Percentiles rank a stretch among this genome's conserved stretches.
phyloP scores from a whole-genome alignment of 345 rosid genomes.

The Erucastrum elatum region DNA sequence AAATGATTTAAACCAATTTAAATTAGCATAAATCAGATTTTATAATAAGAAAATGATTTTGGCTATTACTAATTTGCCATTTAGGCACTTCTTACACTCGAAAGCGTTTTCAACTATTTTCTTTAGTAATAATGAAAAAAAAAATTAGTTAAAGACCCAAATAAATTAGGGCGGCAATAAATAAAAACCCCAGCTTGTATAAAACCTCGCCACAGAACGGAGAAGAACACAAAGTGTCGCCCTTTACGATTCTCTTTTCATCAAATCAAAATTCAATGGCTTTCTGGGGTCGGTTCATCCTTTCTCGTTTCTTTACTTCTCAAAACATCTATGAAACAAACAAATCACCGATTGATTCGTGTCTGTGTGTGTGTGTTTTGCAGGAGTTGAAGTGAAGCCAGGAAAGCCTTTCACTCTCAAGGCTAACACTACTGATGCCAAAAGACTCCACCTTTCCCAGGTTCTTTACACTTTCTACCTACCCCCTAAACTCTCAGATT shows the following conservation, averaged over 20 bases:
- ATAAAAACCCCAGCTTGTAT: too few species aligned
- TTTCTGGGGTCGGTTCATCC: background rate
- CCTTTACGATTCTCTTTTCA: background rate
- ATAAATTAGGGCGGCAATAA: too few species aligned
- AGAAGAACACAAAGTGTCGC: background rate
- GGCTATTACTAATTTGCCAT: background rate
- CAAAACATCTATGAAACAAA: background rate
- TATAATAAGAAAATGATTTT: background rate
- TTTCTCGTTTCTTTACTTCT: background rate
- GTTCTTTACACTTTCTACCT: slow-evolving; percentile 21
- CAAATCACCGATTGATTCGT: background rate
- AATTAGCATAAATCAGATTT: background rate
- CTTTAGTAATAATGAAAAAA: too few species aligned
- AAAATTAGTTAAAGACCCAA: too few species aligned
- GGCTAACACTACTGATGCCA: slow-evolving; percentile 2
- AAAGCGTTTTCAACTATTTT: too few species aligned
- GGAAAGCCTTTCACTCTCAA: slow-evolving; percentile 55
- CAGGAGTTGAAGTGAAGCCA: slow-evolving; percentile 72
- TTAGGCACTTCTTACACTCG: background rate
- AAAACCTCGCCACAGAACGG: too few species aligned
- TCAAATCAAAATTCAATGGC: background rate
- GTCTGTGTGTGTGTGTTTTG: slow-evolving; percentile 13
- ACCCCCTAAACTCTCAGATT: background rate
- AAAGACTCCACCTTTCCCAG: slow-evolving; percentile 74
- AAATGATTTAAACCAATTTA: too few species aligned